Evolutionary conservation across 139 green algal species (phyloP).

Genomic region (Chlamydomonas incerta): DNA sequence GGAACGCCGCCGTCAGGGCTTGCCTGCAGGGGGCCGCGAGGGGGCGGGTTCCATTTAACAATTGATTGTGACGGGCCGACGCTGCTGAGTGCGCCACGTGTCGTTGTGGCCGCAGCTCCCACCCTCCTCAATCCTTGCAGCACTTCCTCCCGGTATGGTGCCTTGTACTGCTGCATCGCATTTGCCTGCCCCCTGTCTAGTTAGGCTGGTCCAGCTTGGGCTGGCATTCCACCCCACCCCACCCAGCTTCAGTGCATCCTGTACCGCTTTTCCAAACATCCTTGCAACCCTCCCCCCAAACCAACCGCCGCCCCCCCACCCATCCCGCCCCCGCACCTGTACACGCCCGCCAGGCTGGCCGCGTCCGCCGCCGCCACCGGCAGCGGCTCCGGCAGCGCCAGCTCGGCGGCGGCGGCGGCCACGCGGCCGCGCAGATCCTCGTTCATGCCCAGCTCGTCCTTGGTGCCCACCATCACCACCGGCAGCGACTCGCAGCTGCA

Average conservation of each 20-base stretch:
- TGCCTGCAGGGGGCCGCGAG: too few relatives aligned
- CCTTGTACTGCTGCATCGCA: too few relatives aligned
- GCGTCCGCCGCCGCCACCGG: constrained; percentile 25
- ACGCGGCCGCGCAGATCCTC: constrained; percentile 32
- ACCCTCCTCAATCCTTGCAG: too few relatives aligned
- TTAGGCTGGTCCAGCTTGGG: too few relatives aligned
- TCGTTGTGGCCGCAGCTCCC: too few relatives aligned
- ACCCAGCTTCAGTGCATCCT: not conserved
- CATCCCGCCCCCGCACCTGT: constrained; percentile 6
- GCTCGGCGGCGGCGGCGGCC: not conserved
- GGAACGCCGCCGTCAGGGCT: not conserved
- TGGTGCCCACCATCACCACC: constrained; percentile 70
- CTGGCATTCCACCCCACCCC: too few relatives aligned
- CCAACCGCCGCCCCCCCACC: not conserved
- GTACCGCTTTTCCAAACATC: too few relatives aligned
- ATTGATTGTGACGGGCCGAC: too few relatives aligned
- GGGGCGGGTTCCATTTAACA: too few relatives aligned
- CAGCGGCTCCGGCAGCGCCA: constrained; percentile 37
- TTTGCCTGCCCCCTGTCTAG: too few relatives aligned
- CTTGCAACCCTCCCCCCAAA: not conserved
- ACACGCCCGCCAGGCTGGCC: constrained; percentile 3
- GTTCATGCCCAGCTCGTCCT: constrained; percentile 71
- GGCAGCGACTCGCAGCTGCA: constrained; percentile 69
- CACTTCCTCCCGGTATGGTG: too few relatives aligned
- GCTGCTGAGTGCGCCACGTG: too few relatives aligned